These are phyloP conservation scores for Trichophyton simii DNA, from an alignment of 2,329 filamentous ascomycete genomes.

Conservation along the genomic window DNA sequence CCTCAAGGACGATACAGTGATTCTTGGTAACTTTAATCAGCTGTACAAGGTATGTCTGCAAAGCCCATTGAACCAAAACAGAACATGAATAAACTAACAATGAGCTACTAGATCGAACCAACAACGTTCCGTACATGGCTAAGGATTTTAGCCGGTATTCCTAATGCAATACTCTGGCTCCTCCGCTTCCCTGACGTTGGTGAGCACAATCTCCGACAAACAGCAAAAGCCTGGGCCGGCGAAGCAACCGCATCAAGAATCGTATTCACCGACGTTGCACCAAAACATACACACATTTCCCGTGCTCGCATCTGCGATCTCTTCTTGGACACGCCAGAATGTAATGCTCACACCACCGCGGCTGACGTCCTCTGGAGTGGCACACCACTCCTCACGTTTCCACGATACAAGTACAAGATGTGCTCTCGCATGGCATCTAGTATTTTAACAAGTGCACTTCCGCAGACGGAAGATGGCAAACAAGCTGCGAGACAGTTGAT, in stretches of 20 bases:
- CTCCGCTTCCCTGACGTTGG: conserved; percentile 92
- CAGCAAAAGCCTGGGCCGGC: conserved; percentile 72
- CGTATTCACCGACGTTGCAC: conserved; percentile 91
- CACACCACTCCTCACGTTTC: conserved; percentile 79
- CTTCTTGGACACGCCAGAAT: conserved; percentile 94
- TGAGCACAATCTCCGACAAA: conserved; percentile 69
- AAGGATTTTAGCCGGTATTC: conserved; percentile 71
- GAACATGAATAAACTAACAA: background rate
- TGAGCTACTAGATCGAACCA: conserved; percentile 64
- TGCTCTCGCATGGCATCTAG: conserved; percentile 96
- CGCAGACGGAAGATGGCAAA: conserved; percentile 54
- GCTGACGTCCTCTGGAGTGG: conserved; percentile 95
- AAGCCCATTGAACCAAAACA: background rate
- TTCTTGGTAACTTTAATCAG: conserved; percentile 96
- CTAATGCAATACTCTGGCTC: conserved; percentile 86
- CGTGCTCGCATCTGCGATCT: conserved; percentile 84
- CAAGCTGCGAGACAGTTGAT: conserved; percentile 64
- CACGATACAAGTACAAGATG: conserved; percentile 95
- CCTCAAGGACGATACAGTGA: conserved; percentile 69
- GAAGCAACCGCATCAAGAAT: conserved; percentile 73
- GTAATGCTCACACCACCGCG: conserved; percentile 94
- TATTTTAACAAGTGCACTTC: conserved; percentile 79
- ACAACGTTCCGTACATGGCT: conserved; percentile 94
- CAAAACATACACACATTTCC: conserved; percentile 86
- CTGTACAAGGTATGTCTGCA: conserved; percentile 69